Evolutionary conservation across 371 early-diverging fungal genomes (phyloP).

Genomic region (Gilbertella persicaria): DNA sequence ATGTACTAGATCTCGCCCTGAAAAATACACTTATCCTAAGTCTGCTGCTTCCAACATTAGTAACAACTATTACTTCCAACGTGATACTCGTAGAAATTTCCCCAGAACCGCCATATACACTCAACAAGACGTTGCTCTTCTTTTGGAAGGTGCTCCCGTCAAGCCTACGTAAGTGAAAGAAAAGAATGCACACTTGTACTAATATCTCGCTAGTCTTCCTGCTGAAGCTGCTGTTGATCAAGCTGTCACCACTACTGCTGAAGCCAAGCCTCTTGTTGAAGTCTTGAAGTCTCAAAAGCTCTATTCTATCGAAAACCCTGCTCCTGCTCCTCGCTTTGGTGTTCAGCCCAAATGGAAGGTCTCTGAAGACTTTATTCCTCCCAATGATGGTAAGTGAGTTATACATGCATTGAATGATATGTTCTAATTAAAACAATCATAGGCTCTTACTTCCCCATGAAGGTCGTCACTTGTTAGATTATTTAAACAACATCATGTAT

Average conservation of each 20-base stretch:
- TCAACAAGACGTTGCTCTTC: constrained; percentile 73
- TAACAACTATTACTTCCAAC: constrained; percentile 87
- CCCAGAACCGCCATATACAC: constrained; percentile 86
- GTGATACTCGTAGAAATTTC: constrained; percentile 89
- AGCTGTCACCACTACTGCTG: constrained; percentile 12
- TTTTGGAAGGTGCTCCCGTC: constrained; percentile 54
- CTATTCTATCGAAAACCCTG: constrained; percentile 32
- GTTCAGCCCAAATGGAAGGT: constrained; percentile 41
- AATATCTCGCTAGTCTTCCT: constrained; percentile 22
- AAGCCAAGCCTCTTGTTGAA: constrained; percentile 45
- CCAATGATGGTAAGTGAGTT: constrained; percentile 44
- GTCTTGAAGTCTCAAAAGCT: constrained; percentile 40
- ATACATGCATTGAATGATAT: too few relatives aligned
- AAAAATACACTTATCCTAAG: constrained; percentile 57
- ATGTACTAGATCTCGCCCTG: constrained; percentile 50
- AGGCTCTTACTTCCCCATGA: constrained; percentile 48
- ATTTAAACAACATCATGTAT: not conserved
- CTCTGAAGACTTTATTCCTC: constrained; percentile 46
- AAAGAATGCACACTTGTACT: not conserved
- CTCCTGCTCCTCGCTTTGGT: constrained; percentile 50
- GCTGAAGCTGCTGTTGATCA: constrained; percentile 25
- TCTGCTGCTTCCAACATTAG: constrained; percentile 63
- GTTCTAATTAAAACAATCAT: not conserved
- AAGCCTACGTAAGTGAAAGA: constrained; percentile 39
- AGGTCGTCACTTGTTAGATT: constrained; percentile 26